Conservation (phyloP, 257 asterid genomes). For the Verbascum thapsus region DNA sequence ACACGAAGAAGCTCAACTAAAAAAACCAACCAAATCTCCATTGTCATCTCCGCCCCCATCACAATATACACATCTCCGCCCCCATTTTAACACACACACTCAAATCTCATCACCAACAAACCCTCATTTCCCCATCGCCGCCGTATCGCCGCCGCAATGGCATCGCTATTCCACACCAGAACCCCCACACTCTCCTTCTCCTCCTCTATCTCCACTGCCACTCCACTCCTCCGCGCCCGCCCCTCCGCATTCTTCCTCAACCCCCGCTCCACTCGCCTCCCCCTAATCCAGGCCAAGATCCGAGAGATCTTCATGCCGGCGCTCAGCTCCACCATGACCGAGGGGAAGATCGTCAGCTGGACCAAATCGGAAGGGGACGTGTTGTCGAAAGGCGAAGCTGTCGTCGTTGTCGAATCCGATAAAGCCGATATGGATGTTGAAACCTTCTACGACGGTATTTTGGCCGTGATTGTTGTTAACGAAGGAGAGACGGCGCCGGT, state of each 20-base stretch:
- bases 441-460: conserved; percentile 69
- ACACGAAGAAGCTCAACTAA: conserved; percentile 45
- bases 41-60: conserved; percentile 65
- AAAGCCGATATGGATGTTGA: conserved; percentile 90
- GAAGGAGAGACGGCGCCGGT: conserved; percentile 76
- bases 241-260: conserved; percentile 42
- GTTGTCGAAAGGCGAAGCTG: conserved; percentile 76
- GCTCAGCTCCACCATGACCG: conserved; percentile 91
- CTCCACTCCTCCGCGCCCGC: conserved; percentile 51
- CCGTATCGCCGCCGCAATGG: conserved; percentile 34
- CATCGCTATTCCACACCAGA: conserved; percentile 29
- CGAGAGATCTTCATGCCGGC: conserved; percentile 98
- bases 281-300: conserved; percentile 58
- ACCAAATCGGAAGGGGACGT: conserved; percentile 80
- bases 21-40: conserved; percentile 46
- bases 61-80: neutral
- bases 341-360: conserved; percentile 90
- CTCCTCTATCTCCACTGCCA: conserved; percentile 52
- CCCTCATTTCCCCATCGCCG: conserved; percentile 16
- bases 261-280: conserved; percentile 35
- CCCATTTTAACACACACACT: conserved; percentile 12
- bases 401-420: conserved; percentile 85
- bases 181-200: conserved; percentile 59
- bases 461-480: conserved; percentile 74
- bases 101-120: neutral